Evolutionary conservation across 306 rosid species (phyloP).

Genomic region (Rosa rugosa): DNA sequence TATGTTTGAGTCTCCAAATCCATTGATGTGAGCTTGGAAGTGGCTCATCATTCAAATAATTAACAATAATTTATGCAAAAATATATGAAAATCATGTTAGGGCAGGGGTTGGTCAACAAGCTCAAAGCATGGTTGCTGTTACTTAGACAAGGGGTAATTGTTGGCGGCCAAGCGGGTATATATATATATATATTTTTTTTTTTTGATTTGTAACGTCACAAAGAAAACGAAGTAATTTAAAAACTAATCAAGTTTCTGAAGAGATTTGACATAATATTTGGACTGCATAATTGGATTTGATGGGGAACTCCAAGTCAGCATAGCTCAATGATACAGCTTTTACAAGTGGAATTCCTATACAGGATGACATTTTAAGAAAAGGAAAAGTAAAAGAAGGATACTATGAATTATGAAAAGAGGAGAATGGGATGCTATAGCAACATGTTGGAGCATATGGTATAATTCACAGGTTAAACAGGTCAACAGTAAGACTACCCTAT

Average conservation of each 20-base stretch:
- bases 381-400: background rate
- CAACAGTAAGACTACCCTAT: background rate
- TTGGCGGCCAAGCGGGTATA: background rate
- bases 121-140: background rate
- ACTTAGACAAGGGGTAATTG: background rate
- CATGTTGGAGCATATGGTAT: background rate
- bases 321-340: conserved; percentile 1
- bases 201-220: background rate
- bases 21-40: background rate
- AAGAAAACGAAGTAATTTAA: background rate
- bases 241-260: background rate
- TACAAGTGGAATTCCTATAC: conserved; percentile 9
- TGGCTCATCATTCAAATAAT: background rate
- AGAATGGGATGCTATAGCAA: background rate
- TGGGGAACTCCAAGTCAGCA: conserved; percentile 5
- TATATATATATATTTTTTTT: no score
- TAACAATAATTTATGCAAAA: background rate
- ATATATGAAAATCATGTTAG: background rate
- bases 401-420: background rate
- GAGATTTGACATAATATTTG: background rate
- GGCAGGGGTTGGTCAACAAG: background rate
- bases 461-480: background rate
- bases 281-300: conserved; percentile 9
- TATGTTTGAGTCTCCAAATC: background rate
- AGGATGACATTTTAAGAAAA: background rate